These are phyloP conservation scores for Geotrichum klebahnii DNA, from an alignment of 1,139 yeast genomes.

Conservation along the genomic window DNA sequence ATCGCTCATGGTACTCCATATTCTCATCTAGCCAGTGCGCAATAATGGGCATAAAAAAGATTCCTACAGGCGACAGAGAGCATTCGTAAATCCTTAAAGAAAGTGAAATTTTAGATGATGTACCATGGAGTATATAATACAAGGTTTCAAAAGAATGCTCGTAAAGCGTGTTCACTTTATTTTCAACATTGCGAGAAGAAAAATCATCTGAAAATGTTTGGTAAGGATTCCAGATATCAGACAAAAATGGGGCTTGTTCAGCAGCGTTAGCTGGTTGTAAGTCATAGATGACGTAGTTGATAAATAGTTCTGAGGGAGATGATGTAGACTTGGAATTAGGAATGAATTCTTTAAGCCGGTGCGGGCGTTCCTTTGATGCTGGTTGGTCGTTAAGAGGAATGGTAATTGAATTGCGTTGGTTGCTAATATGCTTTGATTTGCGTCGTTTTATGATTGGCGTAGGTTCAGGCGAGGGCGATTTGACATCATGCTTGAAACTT, in stretches of 20 bases:
- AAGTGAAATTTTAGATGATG: constrained; percentile 7
- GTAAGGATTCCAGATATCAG: neutral
- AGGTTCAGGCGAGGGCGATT: neutral
- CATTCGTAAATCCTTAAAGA: constrained; percentile 6
- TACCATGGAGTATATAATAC: neutral
- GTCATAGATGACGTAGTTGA: constrained; percentile 7
- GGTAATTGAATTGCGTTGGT: no score
- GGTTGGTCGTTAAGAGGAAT: no score
- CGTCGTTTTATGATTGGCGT: neutral
- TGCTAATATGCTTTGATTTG: neutral
- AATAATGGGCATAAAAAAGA: constrained; percentile 4
- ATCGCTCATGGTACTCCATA: constrained; percentile 7
- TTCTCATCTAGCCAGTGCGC: constrained; percentile 8
- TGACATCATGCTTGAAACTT: neutral
- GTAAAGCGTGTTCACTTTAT: neutral
- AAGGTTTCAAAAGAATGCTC: neutral
- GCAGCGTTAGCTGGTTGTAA: constrained; percentile 11
- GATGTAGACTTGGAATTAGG: neutral
- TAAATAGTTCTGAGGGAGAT: neutral
- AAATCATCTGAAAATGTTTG: neutral
- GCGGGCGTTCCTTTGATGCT: neutral
- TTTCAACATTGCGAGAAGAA: constrained; percentile 1
- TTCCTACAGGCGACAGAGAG: neutral
- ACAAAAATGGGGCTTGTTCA: neutral
- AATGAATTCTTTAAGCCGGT: neutral